These are phyloP conservation scores for Rosa multiflora DNA, from an alignment of 306 rosid genomes.

Conservation along the genomic window DNA sequence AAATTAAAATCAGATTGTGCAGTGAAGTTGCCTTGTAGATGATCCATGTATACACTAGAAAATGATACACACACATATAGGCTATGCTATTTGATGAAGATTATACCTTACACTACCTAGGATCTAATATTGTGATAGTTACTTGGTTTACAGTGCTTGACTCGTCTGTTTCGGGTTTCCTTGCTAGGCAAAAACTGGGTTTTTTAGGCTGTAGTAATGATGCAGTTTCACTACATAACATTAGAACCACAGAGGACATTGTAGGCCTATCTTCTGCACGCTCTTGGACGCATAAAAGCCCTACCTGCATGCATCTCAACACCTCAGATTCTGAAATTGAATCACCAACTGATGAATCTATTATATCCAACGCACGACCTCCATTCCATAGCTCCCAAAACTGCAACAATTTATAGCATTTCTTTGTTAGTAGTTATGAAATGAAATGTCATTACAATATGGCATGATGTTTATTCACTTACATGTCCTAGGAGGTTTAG, in stretches of 20 bases:
- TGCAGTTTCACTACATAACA: conserved; percentile 65
- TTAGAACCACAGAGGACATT: conserved; percentile 45
- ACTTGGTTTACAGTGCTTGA: conserved; percentile 68
- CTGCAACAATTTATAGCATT: conserved; percentile 32
- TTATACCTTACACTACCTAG: conserved; percentile 44
- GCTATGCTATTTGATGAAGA: conserved; percentile 14
- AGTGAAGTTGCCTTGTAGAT: neutral
- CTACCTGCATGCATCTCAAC: conserved; percentile 68
- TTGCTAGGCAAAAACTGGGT: conserved; percentile 64
- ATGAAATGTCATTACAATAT: neutral
- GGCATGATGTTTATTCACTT: conserved; percentile 1
- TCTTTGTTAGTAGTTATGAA: neutral
- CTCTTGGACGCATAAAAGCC: conserved; percentile 37
- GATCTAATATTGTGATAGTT: conserved; percentile 62
- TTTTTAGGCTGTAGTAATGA: conserved; percentile 57
- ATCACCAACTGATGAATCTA: conserved; percentile 50
- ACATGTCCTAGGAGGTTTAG: conserved; percentile 64
- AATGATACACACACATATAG: conserved; percentile 23
- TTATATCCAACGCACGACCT: conserved; percentile 48
- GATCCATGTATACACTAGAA: neutral
- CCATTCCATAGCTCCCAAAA: conserved; percentile 71
- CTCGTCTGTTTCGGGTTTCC: conserved; percentile 56
- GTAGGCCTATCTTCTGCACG: conserved; percentile 50
- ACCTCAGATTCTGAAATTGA: conserved; percentile 48
- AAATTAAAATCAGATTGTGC: neutral